These are phyloP conservation scores for Debaryomyces prosopidis DNA, from an alignment of 805 yeast genomes.

Conservation along the genomic window DNA sequence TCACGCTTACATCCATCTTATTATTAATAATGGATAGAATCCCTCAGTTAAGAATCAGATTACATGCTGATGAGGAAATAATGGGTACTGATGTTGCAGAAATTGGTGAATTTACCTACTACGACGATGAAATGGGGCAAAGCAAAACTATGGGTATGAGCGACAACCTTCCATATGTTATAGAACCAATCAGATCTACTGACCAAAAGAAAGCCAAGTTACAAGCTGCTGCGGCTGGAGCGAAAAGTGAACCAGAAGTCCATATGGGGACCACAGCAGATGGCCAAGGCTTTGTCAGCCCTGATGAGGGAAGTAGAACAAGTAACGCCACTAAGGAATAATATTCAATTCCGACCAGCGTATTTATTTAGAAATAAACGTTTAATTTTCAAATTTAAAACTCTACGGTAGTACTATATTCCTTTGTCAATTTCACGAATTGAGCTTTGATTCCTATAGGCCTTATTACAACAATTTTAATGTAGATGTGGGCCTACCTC, in stretches of 20 bases:
- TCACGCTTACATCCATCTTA: slow-evolving; percentile 68
- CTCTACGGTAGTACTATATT: no score
- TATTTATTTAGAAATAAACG: neutral
- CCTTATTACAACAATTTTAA: no score
- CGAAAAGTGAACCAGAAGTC: slow-evolving; percentile 11
- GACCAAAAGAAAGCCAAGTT: slow-evolving; percentile 39
- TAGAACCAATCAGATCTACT: slow-evolving; percentile 76
- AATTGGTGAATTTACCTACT: slow-evolving; percentile 85
- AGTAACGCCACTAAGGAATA: slow-evolving; percentile 13
- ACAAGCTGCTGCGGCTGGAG: slow-evolving; percentile 23
- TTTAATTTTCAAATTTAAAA: neutral
- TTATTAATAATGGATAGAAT: slow-evolving; percentile 67
- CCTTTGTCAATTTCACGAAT: no score
- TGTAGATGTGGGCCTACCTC: no score
- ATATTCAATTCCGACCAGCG: neutral
- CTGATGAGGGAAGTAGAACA: slow-evolving; percentile 14
- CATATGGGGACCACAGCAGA: slow-evolving; percentile 13
- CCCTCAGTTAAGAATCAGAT: slow-evolving; percentile 80
- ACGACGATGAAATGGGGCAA: slow-evolving; percentile 45
- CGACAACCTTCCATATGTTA: slow-evolving; percentile 49
- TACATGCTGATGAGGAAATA: slow-evolving; percentile 83
- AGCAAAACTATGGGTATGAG: neutral
- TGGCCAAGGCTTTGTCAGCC: slow-evolving; percentile 16
- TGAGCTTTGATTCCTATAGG: no score
- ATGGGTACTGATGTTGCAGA: slow-evolving; percentile 86